Evolutionary conservation across 176 grass and related monocot genomes (phyloP), one percentile per base, ranked within the genome.

Genomic region (Carex pumila): DNA sequence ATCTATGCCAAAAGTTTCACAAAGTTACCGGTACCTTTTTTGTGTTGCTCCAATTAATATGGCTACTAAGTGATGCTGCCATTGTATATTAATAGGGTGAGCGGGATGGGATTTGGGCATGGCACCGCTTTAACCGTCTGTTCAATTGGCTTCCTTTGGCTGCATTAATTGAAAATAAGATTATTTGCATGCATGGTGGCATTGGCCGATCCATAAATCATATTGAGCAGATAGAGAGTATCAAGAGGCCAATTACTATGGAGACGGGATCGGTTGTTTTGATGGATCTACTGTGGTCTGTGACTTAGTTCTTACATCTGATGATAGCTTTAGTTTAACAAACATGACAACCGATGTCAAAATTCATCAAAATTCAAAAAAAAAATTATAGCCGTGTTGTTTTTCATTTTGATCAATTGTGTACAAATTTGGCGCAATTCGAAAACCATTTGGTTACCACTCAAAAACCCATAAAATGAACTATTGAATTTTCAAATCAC

Each of bases 161-260:
- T 85, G 96, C 96, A 47, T 78, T 99, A 89, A 95, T 99, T 61
- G 96, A 99, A 84, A 93, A 93, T 86, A 95, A 99, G 86, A 99
- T 99, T 87, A 99, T 99, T 8, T 95, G 96, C 83, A 99, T 99
- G 96, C 96, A 99, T 88, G 96, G 96, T 89, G 96, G 96, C 45
- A 99, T 99, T 65, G 96, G 96, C 29, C 88, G 96, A 50, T 99
- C 96, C 58, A 99, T 99, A 68, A 99, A 99, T 81, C 96, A 99
- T 83, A 79, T 99, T 49, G 96, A 99, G 83, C 96, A 99, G 89
- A 99, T 99, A 52, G 93, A 95, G 71, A 95, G 86, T 88, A 91
- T 99, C 66, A 92, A 99, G 72, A 90, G 93, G 79, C 96, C 96
- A 10, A 95, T 99, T 69, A 90, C 93, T 15, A 99, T 99, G 96